Percentiles rank a stretch among this genome's conserved stretches.
phyloP scores from a whole-genome alignment of 2,329 filamentous ascomycete species.

The Beauveria asiatica region DNA sequence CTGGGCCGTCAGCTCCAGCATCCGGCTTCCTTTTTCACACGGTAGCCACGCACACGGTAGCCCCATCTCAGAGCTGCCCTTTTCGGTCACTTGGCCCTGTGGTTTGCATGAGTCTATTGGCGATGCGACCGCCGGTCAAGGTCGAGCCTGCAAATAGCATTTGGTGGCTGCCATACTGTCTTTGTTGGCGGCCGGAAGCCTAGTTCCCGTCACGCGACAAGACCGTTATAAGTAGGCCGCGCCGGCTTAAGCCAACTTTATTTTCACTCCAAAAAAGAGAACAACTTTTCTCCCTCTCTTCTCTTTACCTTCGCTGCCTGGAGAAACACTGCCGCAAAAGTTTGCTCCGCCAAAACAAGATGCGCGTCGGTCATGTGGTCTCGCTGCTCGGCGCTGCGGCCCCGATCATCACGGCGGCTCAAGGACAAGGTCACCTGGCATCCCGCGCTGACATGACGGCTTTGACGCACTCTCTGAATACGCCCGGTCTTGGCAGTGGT shows the following conservation, averaged over 20 bases:
- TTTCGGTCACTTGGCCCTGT: background rate
- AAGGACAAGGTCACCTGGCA: background rate
- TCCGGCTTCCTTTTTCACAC: background rate
- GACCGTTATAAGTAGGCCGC: background rate
- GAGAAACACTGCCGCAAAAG: background rate
- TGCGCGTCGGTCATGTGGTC: background rate
- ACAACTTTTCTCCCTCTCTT: background rate
- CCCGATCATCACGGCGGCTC: background rate
- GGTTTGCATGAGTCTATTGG: background rate
- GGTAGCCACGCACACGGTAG: background rate
- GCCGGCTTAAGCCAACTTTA: too few relatives aligned
- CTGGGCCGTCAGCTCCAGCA: background rate
- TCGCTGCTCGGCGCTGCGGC: background rate
- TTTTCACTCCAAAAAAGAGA: too few relatives aligned
- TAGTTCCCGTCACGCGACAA: background rate
- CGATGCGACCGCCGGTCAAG: background rate
- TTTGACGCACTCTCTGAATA: background rate
- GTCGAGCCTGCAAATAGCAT: background rate
- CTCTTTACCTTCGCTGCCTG: background rate
- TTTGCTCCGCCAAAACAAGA: background rate
- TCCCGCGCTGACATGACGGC: background rate
- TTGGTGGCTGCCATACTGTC: background rate
- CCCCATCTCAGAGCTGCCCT: background rate
- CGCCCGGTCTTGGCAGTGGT: slow-evolving; percentile 13
- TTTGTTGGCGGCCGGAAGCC: background rate